A percentile compares a stretch with the other conserved stretches of the same genome.
Conservation (phyloP, 208 protist genomes). For the Jaenimonas drosophilae region DNA sequence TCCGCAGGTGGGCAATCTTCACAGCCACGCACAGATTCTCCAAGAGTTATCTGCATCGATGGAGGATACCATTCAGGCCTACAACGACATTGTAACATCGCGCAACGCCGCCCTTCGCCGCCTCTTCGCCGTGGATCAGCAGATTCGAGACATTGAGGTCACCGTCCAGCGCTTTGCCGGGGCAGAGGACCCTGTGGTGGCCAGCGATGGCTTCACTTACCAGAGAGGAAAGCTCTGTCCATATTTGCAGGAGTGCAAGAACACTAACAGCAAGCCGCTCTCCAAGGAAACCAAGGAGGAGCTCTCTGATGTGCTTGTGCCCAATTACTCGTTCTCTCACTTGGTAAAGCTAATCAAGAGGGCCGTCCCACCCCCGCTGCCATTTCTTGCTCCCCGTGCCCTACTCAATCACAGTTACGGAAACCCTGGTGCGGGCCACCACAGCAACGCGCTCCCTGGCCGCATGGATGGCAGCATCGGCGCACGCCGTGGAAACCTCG, state of each 20-base stretch:
- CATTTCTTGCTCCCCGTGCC: constrained; percentile 12
- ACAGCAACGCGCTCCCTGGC: background rate
- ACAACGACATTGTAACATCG: constrained; percentile 56
- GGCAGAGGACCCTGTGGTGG: constrained; percentile 71
- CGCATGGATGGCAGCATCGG: background rate
- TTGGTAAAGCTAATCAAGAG: constrained; percentile 57
- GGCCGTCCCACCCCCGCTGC: constrained; percentile 32
- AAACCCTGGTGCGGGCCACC: background rate
- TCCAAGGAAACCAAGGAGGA: constrained; percentile 83
- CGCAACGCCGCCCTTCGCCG: constrained; percentile 38
- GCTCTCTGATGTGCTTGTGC: constrained; percentile 65
- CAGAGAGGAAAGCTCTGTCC: constrained; percentile 45
- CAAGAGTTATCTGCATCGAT: too few relatives aligned
- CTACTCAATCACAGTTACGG: constrained; percentile 2
- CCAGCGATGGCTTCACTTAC: constrained; percentile 86
- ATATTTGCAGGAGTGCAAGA: constrained; percentile 67
- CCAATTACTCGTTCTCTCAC: constrained; percentile 64
- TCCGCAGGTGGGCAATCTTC: too few relatives aligned
- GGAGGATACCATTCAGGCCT: constrained; percentile 48
- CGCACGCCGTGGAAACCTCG: background rate
- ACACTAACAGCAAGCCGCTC: constrained; percentile 68
- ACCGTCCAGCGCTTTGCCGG: constrained; percentile 55
- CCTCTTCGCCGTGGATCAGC: constrained; percentile 39
- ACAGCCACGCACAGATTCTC: too few relatives aligned
- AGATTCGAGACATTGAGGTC: constrained; percentile 48